A percentile compares a stretch with the other conserved stretches of the same genome.
phyloP scores from a whole-genome alignment of 2,329 filamentous ascomycete genomes.

The Dothidotthia symphoricarpi region DNA sequence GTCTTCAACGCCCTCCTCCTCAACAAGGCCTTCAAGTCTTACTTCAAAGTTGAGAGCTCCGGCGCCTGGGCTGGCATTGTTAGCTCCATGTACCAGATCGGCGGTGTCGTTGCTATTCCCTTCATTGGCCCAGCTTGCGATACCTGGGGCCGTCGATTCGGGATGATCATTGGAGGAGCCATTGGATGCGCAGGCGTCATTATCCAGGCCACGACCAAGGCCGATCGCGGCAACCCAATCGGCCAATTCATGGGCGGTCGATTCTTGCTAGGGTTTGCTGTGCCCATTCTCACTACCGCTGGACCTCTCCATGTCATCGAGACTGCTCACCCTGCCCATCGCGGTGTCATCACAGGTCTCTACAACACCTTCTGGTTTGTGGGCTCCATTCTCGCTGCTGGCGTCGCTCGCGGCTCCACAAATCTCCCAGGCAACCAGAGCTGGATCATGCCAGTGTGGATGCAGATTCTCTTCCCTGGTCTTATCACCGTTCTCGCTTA shows the following conservation, averaged over 20 bases:
- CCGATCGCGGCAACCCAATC: slow-evolving; percentile 35
- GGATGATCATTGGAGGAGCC: slow-evolving; percentile 54
- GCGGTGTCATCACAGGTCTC: slow-evolving; percentile 61
- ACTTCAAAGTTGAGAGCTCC: slow-evolving; percentile 44
- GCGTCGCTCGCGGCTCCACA: slow-evolving; percentile 24
- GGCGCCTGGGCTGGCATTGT: slow-evolving; percentile 49
- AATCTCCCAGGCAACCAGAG: slow-evolving; percentile 16
- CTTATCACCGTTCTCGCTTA: slow-evolving; percentile 49
- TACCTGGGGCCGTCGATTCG: slow-evolving; percentile 43
- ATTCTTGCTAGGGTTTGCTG: slow-evolving; percentile 63
- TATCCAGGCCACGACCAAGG: slow-evolving; percentile 48
- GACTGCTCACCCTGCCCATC: slow-evolving; percentile 61
- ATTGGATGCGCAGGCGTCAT: slow-evolving; percentile 52
- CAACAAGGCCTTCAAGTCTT: slow-evolving; percentile 47
- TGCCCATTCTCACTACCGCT: slow-evolving; percentile 58
- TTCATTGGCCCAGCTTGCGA: slow-evolving; percentile 50
- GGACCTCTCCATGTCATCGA: slow-evolving; percentile 65
- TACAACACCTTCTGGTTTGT: slow-evolving; percentile 52
- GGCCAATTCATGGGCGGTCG: slow-evolving; percentile 59
- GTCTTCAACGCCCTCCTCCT: slow-evolving; percentile 53
- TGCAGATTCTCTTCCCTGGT: slow-evolving; percentile 28
- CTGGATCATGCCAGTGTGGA: slow-evolving; percentile 25
- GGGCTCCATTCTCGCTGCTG: slow-evolving; percentile 34
- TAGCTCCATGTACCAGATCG: slow-evolving; percentile 52
- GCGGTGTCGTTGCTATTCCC: slow-evolving; percentile 46